These are phyloP conservation scores for Barbarea vulgaris DNA, from an alignment of 345 rosid species.

Conservation along the genomic window DNA sequence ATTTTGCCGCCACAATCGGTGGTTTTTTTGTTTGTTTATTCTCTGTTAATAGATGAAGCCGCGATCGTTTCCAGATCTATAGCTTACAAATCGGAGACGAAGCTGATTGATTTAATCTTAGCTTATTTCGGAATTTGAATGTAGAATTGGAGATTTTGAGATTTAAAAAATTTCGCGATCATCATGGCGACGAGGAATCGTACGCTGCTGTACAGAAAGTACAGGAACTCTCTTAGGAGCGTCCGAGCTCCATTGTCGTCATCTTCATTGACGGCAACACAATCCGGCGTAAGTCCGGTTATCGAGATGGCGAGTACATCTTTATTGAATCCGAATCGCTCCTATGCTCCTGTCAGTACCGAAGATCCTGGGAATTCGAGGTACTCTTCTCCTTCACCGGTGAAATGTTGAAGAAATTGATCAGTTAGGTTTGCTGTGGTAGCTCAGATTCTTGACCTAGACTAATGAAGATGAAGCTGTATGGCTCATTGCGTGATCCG, in stretches of 20 bases:
- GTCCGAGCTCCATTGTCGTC: slow-evolving; percentile 64
- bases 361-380: slow-evolving; percentile 88
- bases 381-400: slow-evolving; percentile 38
- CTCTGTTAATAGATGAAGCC: slow-evolving; percentile 17
- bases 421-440: background rate
- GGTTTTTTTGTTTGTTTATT: background rate
- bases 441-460: background rate
- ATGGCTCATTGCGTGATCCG: background rate
- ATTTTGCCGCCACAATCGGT: background rate
- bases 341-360: slow-evolving; percentile 83
- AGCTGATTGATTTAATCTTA: slow-evolving; percentile 3
- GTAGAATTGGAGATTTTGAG: slow-evolving; percentile 8
- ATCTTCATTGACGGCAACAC: slow-evolving; percentile 27
- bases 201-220: slow-evolving; percentile 64
- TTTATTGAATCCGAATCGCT: slow-evolving; percentile 61
- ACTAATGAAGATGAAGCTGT: background rate
- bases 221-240: slow-evolving; percentile 86
- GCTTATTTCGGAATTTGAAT: slow-evolving; percentile 19
- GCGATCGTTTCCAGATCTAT: slow-evolving; percentile 40
- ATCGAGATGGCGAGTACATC: slow-evolving; percentile 85
- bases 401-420: slow-evolving; percentile 10
- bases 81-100: slow-evolving; percentile 29
- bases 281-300: slow-evolving; percentile 67
- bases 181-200: slow-evolving; percentile 95
- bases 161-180: background rate